A percentile compares a stretch with the other conserved stretches of the same genome.
phyloP scores from a whole-genome alignment of 2,329 filamentous ascomycete species.

The Pseudocercospora vitis region DNA sequence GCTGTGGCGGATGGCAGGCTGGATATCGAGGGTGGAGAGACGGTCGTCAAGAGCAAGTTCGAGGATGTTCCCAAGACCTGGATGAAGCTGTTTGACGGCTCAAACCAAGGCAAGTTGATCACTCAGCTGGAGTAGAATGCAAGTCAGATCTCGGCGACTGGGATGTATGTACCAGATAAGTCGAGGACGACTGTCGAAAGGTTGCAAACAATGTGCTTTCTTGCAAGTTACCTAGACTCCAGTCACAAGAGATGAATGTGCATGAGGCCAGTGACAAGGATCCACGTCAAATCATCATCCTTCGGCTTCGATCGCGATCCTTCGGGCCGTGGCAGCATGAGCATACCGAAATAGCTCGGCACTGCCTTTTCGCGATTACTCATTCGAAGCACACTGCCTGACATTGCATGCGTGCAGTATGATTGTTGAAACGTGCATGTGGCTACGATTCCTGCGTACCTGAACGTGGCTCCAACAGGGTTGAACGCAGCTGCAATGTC shows the following conservation, averaged over 20 bases:
- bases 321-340: not conserved
- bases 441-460: not conserved
- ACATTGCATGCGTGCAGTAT: not conserved
- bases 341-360: not conserved
- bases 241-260: not conserved
- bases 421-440: slow-evolving; percentile 1
- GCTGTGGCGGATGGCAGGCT: slow-evolving; percentile 49
- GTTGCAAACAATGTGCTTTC: not conserved
- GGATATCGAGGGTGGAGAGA: slow-evolving; percentile 47
- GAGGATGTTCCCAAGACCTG: slow-evolving; percentile 53
- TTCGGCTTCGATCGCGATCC: not conserved
- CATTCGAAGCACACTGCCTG: slow-evolving; percentile 4
- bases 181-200: too few species aligned
- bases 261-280: not conserved
- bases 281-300: too few species aligned
- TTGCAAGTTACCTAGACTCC: too few species aligned
- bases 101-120: slow-evolving; percentile 50
- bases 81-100: slow-evolving; percentile 50
- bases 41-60: slow-evolving; percentile 48
- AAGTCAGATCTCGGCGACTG: not conserved
- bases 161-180: too few species aligned
- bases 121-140: slow-evolving; percentile 37
- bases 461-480: slow-evolving; percentile 3
- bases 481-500: slow-evolving; percentile 3
- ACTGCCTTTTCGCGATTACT: slow-evolving; percentile 1